Evolutionary conservation across 2,329 filamentous ascomycete genomes (phyloP).

Genomic region (Davidsoniella eucalypti): DNA sequence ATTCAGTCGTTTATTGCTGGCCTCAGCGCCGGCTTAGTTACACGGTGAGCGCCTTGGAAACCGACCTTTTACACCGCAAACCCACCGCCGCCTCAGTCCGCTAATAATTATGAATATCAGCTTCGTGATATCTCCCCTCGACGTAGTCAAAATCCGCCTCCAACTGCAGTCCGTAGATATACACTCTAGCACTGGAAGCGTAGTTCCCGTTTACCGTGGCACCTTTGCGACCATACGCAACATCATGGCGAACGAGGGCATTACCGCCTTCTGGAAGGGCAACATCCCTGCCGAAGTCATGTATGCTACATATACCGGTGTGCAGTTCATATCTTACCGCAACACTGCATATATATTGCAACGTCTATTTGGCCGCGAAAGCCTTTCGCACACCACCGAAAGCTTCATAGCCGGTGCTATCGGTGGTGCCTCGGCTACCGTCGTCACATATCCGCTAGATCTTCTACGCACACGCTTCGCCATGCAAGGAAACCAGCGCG

Average conservation of each 20-base stretch:
- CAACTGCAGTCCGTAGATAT: slow-evolving; percentile 50
- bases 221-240: slow-evolving; percentile 58
- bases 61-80: background rate
- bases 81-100: background rate
- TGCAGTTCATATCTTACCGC: slow-evolving; percentile 84
- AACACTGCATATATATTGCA: slow-evolving; percentile 52
- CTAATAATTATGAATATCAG: slow-evolving; percentile 25
- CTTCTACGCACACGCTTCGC: slow-evolving; percentile 87
- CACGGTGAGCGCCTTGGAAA: slow-evolving; percentile 42
- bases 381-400: slow-evolving; percentile 50
- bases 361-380: slow-evolving; percentile 19
- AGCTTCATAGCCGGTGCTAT: slow-evolving; percentile 71
- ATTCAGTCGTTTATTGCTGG: slow-evolving; percentile 40
- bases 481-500: slow-evolving; percentile 65
- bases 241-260: slow-evolving; percentile 66
- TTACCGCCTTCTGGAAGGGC: slow-evolving; percentile 88
- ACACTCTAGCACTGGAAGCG: background rate
- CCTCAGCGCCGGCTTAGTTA: slow-evolving; percentile 63
- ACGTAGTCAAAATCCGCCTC: slow-evolving; percentile 94
- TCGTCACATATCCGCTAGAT: slow-evolving; percentile 79
- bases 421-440: slow-evolving; percentile 70
- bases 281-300: slow-evolving; percentile 91
- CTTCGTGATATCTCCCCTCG: slow-evolving; percentile 86
- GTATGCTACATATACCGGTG: slow-evolving; percentile 78
- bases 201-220: slow-evolving; percentile 45